Percentiles rank a stretch among this genome's conserved stretches.
Conservation (phyloP, 495 filamentous ascomycete genomes). For the Penicillium tannophilum region DNA sequence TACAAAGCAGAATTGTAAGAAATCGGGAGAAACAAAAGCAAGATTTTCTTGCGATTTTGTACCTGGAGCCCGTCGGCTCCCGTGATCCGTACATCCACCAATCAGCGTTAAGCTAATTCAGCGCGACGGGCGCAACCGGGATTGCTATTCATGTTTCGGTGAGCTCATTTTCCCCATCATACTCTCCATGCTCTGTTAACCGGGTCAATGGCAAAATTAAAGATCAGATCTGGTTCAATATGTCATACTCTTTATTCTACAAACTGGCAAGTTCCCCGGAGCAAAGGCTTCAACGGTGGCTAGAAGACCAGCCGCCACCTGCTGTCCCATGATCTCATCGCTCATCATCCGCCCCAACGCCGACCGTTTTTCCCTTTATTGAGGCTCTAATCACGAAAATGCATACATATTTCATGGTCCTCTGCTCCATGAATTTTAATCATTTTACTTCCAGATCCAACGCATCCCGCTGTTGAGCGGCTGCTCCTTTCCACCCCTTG, state of each 20-base stretch:
- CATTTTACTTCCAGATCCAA: not conserved
- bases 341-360: not conserved
- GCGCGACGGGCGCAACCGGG: conserved; percentile 43
- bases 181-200: not conserved
- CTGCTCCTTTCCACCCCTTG: conserved; percentile 7
- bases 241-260: not conserved
- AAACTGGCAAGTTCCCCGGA: not conserved
- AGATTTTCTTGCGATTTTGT: conserved; percentile 44
- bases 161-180: conserved; percentile 7
- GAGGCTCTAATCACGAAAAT: conserved; percentile 4
- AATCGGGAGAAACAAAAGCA: conserved; percentile 29
- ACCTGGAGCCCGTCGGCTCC: conserved; percentile 39
- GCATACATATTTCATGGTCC: not conserved
- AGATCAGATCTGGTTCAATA: not conserved
- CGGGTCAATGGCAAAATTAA: not conserved
- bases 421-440: not conserved
- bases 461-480: not conserved
- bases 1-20: conserved; percentile 31
- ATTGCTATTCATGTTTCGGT: conserved; percentile 16
- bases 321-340: conserved; percentile 2
- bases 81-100: conserved; percentile 40
- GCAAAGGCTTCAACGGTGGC: not conserved
- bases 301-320: not conserved
- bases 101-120: conserved; percentile 46
- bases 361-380: not conserved